Base-by-base conservation (phyloP, 2,329 filamentous ascomycete genomes). In the Botrytis deweyae region DNA sequence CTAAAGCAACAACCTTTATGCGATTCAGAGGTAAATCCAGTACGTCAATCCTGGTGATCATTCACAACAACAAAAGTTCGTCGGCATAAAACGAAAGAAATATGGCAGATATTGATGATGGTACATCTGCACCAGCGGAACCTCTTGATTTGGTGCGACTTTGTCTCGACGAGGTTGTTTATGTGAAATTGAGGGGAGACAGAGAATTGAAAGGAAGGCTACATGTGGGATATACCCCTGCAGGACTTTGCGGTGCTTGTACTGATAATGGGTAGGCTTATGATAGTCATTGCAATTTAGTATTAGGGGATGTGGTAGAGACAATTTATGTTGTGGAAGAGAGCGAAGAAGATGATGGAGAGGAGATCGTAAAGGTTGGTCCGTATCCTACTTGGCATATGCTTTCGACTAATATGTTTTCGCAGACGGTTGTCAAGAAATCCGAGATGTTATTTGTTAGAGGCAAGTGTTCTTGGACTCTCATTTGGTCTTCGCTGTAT, bases 381-480 rank as follows among this genome's bases (percentile, higher is more conserved):
- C n/a, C 64, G 25, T 29, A 29, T 52, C 69, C 7, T 38, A 25
- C 12, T 38, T n/a, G 22, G 29, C 36, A 29, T 8, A 33, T 42
- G 16, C 18, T 52, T 52, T 33, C 29, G 25, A 33, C 69, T 72
- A 52, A 72, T 25, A 38, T 25, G 64, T 18, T 25, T 33, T 52
- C 65, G 44, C 76, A 97, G 93, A 97, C 95, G 22, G 90, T 96
- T 76, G 97, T 95, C 85, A 97, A 97, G 84, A 97, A 98, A 83
- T 97, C 94, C 62, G 96, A 98, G 82, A 99, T 99, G 96, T 86
- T 99, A 33, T 99, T 99, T 82, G 95, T 99, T 74, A 88, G 96
- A 93, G 95, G 95, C 95, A 85, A 76, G 88, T 83, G 36, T 55
- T 65, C 20, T 70, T 62, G 36, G 44, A n/a, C 20, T 18, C 59